These are phyloP conservation scores for Yarrowia bubula DNA, from an alignment of 805 yeast species.

Conservation along the genomic window DNA sequence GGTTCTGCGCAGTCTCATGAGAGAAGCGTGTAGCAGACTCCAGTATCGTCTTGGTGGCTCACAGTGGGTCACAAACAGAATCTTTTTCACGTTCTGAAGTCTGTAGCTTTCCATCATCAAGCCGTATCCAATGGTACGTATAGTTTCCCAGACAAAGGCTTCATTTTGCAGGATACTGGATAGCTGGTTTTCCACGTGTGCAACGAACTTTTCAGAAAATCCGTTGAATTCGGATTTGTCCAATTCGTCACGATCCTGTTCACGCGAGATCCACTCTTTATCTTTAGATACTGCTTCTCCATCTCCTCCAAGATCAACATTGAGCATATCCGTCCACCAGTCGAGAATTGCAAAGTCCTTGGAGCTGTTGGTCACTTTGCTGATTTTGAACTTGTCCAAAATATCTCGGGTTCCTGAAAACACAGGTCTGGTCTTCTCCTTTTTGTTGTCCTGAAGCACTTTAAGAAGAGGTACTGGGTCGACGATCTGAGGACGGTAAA, in stretches of 20 bases:
- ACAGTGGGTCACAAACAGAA: slow-evolving; percentile 1
- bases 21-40: slow-evolving; percentile 5
- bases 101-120: slow-evolving; percentile 4
- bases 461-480: slow-evolving; percentile 1
- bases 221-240: slow-evolving; percentile 17
- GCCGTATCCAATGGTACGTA: slow-evolving; percentile 1
- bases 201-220: slow-evolving; percentile 8
- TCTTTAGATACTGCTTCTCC: slow-evolving; percentile 16
- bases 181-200: not conserved
- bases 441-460: not conserved
- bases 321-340: slow-evolving; percentile 16
- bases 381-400: not conserved
- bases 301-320: not conserved
- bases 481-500: slow-evolving; percentile 6
- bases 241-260: not conserved
- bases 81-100: not conserved
- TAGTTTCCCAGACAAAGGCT: slow-evolving; percentile 8
- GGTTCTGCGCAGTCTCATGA: not conserved
- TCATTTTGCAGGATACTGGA: not conserved
- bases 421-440: not conserved
- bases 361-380: not conserved
- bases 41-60: slow-evolving; percentile 7
- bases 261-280: not conserved
- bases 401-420: not conserved
- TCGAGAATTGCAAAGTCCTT: not conserved